These are phyloP conservation scores for Starmera dryadoides DNA, from an alignment of 805 yeast genomes.

Conservation along the genomic window DNA sequence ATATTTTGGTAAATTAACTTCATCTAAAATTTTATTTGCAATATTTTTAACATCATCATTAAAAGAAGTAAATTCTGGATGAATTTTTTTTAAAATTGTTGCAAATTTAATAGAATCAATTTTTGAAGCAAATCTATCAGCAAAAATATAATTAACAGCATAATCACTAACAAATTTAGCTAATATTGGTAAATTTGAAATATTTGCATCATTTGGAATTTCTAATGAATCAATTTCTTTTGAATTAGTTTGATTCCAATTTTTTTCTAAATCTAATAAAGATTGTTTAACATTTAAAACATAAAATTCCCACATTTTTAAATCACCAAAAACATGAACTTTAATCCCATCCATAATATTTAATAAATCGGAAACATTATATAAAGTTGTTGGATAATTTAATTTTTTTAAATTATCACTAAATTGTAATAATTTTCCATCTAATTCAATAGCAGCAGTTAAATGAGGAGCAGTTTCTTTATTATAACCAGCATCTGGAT, in stretches of 20 bases:
- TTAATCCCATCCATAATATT: slow-evolving; percentile 61
- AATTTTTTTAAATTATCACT: slow-evolving; percentile 48
- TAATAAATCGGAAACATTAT: slow-evolving; percentile 45
- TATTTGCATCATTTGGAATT: slow-evolving; percentile 37
- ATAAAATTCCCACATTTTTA: slow-evolving; percentile 85
- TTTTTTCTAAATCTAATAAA: slow-evolving; percentile 28
- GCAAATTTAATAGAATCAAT: slow-evolving; percentile 47
- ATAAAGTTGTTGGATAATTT: slow-evolving; percentile 56
- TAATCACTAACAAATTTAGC: slow-evolving; percentile 39
- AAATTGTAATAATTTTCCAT: slow-evolving; percentile 56
- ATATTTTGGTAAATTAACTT: slow-evolving; percentile 69
- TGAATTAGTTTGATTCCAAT: slow-evolving; percentile 25
- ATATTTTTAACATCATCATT: slow-evolving; percentile 27
- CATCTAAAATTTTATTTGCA: slow-evolving; percentile 58
- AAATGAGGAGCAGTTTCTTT: slow-evolving; percentile 85
- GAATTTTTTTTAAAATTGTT: slow-evolving; percentile 36
- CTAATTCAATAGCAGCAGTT: slow-evolving; percentile 77
- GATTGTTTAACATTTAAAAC: slow-evolving; percentile 51
- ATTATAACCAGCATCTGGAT: slow-evolving; percentile 90
- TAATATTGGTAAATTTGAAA: slow-evolving; percentile 33
- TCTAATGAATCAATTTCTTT: slow-evolving; percentile 24
- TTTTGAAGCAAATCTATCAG: slow-evolving; percentile 42
- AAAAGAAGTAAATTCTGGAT: slow-evolving; percentile 20
- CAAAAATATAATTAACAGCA: slow-evolving; percentile 34
- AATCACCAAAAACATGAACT: slow-evolving; percentile 53